Conservation (phyloP, 1,284 basidiomycete species). For the Ustilago esculenta region DNA sequence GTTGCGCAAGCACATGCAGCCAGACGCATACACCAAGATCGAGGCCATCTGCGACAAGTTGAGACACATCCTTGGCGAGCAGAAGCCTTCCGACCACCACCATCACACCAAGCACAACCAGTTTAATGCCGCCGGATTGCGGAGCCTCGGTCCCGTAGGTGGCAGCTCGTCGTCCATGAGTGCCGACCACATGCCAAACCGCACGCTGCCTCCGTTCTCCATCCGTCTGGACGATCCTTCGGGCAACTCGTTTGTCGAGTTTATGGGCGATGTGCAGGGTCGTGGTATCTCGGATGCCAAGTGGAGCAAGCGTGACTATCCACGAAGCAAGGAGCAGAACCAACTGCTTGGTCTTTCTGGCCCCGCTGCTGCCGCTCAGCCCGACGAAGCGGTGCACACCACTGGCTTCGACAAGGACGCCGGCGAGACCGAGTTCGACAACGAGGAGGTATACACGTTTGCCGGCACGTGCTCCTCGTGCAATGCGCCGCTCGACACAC, state of each 20-base stretch:
- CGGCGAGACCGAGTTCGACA: slow-evolving; percentile 68
- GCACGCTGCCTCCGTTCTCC: slow-evolving; percentile 80
- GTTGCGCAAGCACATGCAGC: slow-evolving; percentile 83
- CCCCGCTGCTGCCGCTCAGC: slow-evolving; percentile 64
- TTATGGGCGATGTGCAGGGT: slow-evolving; percentile 54
- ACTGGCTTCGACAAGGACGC: slow-evolving; percentile 61
- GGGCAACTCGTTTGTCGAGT: slow-evolving; percentile 83
- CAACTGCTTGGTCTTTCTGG: slow-evolving; percentile 77
- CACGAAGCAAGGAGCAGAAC: slow-evolving; percentile 85
- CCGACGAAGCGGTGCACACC: slow-evolving; percentile 63
- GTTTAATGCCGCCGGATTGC: slow-evolving; percentile 29
- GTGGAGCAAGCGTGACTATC: slow-evolving; percentile 90
- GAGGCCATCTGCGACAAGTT: slow-evolving; percentile 78
- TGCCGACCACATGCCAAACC: slow-evolving; percentile 61
- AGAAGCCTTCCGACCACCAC: slow-evolving; percentile 63
- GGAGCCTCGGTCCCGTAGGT: slow-evolving; percentile 40
- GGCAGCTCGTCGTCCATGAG: slow-evolving; percentile 24
- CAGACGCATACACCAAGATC: slow-evolving; percentile 80
- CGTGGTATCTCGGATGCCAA: slow-evolving; percentile 79
- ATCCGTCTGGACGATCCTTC: slow-evolving; percentile 90
- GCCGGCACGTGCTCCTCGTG: slow-evolving; percentile 89
- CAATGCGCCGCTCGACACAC: slow-evolving; percentile 81
- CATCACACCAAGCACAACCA: slow-evolving; percentile 65
- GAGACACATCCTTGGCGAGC: slow-evolving; percentile 76
- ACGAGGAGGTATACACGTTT: slow-evolving; percentile 90